phyloP scores from a whole-genome alignment of 495 filamentous ascomycete species.

The Ramalina intermedia region DNA sequence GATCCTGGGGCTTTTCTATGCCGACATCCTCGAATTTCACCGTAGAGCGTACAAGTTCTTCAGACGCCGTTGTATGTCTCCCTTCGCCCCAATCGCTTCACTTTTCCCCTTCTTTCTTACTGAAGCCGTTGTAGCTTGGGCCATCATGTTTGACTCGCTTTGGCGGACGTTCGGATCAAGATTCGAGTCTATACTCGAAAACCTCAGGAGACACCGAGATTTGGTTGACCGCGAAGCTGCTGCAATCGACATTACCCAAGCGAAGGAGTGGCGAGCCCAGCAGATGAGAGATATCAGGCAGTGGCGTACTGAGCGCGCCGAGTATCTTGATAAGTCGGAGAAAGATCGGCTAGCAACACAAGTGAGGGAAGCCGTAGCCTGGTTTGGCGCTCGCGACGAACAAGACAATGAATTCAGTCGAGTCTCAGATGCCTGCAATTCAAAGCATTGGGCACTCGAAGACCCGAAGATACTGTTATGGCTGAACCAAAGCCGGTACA shows the following conservation, averaged over 20 bases:
- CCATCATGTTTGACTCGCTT: constrained; percentile 25
- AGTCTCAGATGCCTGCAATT: neutral
- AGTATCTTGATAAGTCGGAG: constrained; percentile 5
- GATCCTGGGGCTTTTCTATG: constrained; percentile 26
- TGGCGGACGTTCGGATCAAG: constrained; percentile 28
- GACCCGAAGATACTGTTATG: constrained; percentile 2
- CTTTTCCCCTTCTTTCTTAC: neutral
- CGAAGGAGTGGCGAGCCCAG: constrained; percentile 5
- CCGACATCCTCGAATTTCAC: constrained; percentile 32
- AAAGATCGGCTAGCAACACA: neutral
- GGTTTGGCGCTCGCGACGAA: constrained; percentile 8
- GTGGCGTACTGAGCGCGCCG: neutral
- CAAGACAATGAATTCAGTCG: constrained; percentile 7
- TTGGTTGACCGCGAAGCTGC: constrained; percentile 24
- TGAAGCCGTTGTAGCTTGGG: constrained; percentile 24
- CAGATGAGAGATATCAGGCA: constrained; percentile 1
- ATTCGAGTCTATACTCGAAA: constrained; percentile 25
- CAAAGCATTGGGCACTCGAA: constrained; percentile 5
- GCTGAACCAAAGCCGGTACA: neutral
- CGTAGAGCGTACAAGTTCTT: constrained; percentile 32
- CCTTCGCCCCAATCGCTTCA: neutral
- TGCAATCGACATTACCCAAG: constrained; percentile 17
- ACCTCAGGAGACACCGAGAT: constrained; percentile 21
- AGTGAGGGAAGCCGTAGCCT: constrained; percentile 1
- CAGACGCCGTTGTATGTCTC: constrained; percentile 21